Evolutionary conservation across 495 filamentous ascomycete genomes (phyloP).

Genomic region (Schizothecium vesticola): DNA sequence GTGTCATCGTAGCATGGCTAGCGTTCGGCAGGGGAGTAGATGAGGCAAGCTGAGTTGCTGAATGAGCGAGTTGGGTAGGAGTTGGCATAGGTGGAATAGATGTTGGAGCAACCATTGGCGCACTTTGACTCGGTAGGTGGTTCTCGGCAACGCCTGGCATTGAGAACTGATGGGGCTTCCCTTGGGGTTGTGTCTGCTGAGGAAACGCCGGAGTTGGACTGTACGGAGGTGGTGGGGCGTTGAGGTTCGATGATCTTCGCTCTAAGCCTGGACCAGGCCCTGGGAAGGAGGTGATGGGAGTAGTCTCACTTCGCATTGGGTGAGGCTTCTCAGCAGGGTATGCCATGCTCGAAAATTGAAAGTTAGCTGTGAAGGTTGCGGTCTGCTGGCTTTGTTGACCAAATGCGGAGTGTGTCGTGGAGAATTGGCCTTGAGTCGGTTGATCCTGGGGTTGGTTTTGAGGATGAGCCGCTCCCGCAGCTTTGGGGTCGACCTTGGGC

Average conservation of each 20-base stretch:
- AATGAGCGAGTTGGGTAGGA: too few relatives aligned
- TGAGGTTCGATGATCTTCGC: background rate
- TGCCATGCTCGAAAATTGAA: conserved; percentile 2
- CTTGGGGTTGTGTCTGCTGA: background rate
- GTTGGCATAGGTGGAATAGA: too few relatives aligned
- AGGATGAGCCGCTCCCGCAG: background rate
- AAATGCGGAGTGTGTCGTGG: too few relatives aligned
- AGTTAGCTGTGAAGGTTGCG: background rate
- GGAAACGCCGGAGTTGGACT: background rate
- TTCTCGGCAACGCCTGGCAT: background rate
- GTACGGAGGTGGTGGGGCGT: background rate
- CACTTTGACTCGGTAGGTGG: too few relatives aligned
- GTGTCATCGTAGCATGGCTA: too few relatives aligned
- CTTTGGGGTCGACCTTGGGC: conserved; percentile 2
- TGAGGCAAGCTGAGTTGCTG: too few relatives aligned
- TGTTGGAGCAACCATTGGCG: too few relatives aligned
- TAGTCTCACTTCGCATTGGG: background rate
- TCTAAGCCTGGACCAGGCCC: background rate
- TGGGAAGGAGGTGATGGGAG: background rate
- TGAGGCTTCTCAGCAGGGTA: background rate
- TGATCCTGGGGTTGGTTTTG: background rate
- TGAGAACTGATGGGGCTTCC: background rate
- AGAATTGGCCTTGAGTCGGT: too few relatives aligned
- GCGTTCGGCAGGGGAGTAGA: too few relatives aligned
- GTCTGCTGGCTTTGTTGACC: too few relatives aligned